Evolutionary conservation across 306 rosid genomes (phyloP).

Genomic region (Rosa rugosa): DNA sequence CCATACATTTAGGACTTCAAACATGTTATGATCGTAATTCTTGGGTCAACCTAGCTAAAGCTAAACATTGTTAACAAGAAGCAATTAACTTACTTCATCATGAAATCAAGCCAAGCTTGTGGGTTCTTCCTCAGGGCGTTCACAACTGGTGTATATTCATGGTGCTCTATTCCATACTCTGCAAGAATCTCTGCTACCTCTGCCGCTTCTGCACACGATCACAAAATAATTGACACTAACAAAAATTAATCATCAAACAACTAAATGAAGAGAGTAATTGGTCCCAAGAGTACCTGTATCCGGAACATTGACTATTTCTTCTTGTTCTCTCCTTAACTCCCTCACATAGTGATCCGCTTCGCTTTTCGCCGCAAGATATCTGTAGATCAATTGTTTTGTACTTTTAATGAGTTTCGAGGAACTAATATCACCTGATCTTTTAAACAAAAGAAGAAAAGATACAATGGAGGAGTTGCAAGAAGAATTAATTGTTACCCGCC

Average conservation of each 20-base stretch:
- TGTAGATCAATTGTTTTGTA: neutral
- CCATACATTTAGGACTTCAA: neutral
- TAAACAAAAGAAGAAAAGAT: neutral
- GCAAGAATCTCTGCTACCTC: constrained; percentile 82
- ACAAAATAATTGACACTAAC: neutral
- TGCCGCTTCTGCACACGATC: constrained; percentile 60
- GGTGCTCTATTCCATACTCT: constrained; percentile 68
- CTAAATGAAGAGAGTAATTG: neutral
- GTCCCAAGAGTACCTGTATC: constrained; percentile 47
- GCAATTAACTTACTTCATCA: constrained; percentile 75
- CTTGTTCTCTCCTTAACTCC: constrained; percentile 50
- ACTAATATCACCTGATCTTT: neutral
- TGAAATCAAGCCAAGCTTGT: constrained; percentile 93
- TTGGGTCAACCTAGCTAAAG: neutral
- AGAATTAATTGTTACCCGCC: constrained; percentile 29
- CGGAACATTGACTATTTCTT: constrained; percentile 42
- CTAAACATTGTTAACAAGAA: neutral
- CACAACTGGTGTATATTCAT: constrained; percentile 80
- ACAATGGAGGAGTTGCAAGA: neutral
- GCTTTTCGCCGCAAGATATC: constrained; percentile 52
- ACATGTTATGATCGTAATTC: neutral
- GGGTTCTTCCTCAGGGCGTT: constrained; percentile 76
- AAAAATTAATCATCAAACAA: neutral
- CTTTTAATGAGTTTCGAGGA: neutral
- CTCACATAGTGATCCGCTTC: constrained; percentile 50